A percentile compares a stretch with the other conserved stretches of the same genome.
Conservation (phyloP, 2,329 filamentous ascomycete genomes). For the Xylariaceae sp. region DNA sequence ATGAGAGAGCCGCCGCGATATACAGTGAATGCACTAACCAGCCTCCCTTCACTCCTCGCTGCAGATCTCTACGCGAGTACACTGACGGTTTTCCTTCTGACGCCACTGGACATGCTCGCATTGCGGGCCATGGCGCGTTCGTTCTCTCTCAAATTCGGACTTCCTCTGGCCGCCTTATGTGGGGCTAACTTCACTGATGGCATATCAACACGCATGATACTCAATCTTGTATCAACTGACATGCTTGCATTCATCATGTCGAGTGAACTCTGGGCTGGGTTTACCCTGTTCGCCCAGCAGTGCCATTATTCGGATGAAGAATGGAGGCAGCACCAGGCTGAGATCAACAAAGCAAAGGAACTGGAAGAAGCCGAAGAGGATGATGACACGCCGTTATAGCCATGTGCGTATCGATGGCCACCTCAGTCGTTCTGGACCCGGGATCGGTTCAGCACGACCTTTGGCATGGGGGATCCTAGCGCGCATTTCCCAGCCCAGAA, state of each 20-base stretch:
- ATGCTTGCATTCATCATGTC: constrained; percentile 42
- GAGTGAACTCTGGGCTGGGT: constrained; percentile 42
- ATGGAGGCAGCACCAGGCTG: constrained; percentile 32
- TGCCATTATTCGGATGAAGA: constrained; percentile 42
- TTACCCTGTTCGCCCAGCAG: constrained; percentile 37
- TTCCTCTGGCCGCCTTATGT: constrained; percentile 39
- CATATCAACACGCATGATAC: constrained; percentile 36
- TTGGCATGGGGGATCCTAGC: no score
- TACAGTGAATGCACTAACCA: constrained; percentile 47
- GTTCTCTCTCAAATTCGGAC: constrained; percentile 37
- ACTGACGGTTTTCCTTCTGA: constrained; percentile 38
- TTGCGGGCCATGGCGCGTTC: constrained; percentile 43
- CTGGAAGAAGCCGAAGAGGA: neutral
- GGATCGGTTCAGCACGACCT: no score
- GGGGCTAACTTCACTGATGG: constrained; percentile 34
- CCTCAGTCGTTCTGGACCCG: no score
- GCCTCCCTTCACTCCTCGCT: constrained; percentile 46
- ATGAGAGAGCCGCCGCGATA: constrained; percentile 35
- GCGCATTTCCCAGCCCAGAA: no score
- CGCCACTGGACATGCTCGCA: constrained; percentile 45
- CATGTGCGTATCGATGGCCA: no score
- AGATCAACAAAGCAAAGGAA: neutral
- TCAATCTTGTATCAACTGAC: constrained; percentile 46
- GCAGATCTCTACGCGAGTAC: constrained; percentile 45
- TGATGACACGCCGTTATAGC: neutral